Base-by-base conservation (phyloP, 768 basidiomycete genomes). In the Brasilioporus rufonigricans region DNA sequence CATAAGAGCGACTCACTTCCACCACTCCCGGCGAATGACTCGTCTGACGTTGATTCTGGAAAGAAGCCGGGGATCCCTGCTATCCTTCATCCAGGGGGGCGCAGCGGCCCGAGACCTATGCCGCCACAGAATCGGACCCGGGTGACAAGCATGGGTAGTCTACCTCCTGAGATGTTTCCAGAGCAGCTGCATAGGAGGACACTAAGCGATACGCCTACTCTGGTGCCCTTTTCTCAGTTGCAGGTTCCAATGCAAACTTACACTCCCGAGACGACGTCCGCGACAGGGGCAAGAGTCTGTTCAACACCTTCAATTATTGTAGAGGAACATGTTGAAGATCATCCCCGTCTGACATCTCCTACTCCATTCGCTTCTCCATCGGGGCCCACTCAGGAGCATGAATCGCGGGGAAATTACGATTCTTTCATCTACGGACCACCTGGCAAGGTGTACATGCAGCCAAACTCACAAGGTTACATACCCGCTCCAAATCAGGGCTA, bases 1-100 rank as follows among this genome's bases (percentile, higher is more conserved):
- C 61, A 62, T 12, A 58, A 65, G 29, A 23, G 11, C 21, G 60
- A 73, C 21, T 58, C 71, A 8, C 67, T 80, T 12, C 79, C 80
- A 13, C 74, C 79, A 18, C 62, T 77, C 23, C 77, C 76, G 0
- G 70, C 69, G 13, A 62, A 69, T 5, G 27, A 46, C 44, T 4
- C 29, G 69, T 55, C 64, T 18, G 67, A 67, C 18, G 45, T 66
- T 46, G 55, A 52, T 50, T 48, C 61, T 44, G 53, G 62, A 57
- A 57, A 63, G 57, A 57, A 53, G 13, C 21, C 55, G 16, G 58
- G 50, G 8, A 56, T 77, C 13, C 79, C 82, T 10, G 63, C 72
- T 1, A 67, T 75, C 31, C 72, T 82, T n/a, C 77, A 77, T 33
- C 75, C 80, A 16, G 72, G 75, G 49, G 61, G 66, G 11, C 57